phyloP scores from a whole-genome alignment of 2,329 filamentous ascomycete species.

The Ilyonectria destructans region DNA sequence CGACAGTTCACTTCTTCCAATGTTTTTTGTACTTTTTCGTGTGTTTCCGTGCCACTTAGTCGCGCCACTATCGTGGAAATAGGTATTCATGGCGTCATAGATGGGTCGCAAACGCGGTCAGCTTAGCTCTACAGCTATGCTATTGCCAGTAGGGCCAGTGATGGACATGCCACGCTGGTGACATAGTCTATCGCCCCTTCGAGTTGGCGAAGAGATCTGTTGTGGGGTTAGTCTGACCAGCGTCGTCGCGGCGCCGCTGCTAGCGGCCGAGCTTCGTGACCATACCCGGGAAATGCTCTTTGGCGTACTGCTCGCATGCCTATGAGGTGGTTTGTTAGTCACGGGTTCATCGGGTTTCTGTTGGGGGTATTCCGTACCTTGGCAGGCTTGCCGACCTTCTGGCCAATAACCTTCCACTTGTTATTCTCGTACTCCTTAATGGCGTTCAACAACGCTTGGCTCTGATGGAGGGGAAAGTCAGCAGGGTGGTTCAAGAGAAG shows the following conservation, averaged over 20 bases:
- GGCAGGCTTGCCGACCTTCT: conserved; percentile 97
- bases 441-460: conserved; percentile 85
- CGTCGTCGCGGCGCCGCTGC: conserved; percentile 37
- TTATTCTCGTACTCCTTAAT: conserved; percentile 99
- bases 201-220: conserved; percentile 58
- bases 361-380: conserved; percentile 68
- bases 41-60: conserved; percentile 9
- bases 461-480: conserved; percentile 64
- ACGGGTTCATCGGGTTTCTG: background rate
- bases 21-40: conserved; percentile 38
- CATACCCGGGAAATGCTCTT: conserved; percentile 86
- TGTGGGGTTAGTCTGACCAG: conserved; percentile 50
- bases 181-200: conserved; percentile 55
- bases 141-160: conserved; percentile 18
- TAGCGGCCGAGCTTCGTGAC: conserved; percentile 46
- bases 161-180: conserved; percentile 17
- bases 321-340: conserved; percentile 33
- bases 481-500: conserved; percentile 34
- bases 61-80: conserved; percentile 3
- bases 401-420: conserved; percentile 98
- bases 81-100: conserved; percentile 9
- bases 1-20: conserved; percentile 36
- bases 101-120: conserved; percentile 13
- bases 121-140: conserved; percentile 9
- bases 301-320: conserved; percentile 86